Percentiles rank a stretch among this genome's conserved stretches.
phyloP scores from a whole-genome alignment of 805 yeast genomes.

The Cyberlindnera japonica region DNA sequence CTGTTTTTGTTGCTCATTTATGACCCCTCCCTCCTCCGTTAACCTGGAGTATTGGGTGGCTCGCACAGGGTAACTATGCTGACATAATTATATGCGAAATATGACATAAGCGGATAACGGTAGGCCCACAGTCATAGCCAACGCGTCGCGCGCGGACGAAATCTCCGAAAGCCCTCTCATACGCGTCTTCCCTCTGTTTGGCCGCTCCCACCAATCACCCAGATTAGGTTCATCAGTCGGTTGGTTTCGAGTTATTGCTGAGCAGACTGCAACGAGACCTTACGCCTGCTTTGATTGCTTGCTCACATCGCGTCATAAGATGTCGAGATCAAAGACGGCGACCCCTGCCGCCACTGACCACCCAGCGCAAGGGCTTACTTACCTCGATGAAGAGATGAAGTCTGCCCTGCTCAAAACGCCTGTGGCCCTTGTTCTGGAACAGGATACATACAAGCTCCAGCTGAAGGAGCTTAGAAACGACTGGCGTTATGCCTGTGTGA shows the following conservation, averaged over 20 bases:
- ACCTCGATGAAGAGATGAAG: conserved; percentile 33
- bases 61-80: neutral
- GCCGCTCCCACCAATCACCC: neutral
- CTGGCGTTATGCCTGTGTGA: conserved; percentile 36
- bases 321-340: conserved; percentile 21
- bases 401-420: conserved; percentile 39
- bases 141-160: neutral
- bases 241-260: neutral
- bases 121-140: neutral
- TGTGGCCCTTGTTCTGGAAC: conserved; percentile 34
- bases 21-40: no score
- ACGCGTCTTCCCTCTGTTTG: neutral
- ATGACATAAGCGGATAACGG: neutral
- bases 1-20: no score
- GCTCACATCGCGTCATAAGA: conserved; percentile 2
- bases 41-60: no score
- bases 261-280: neutral
- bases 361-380: conserved; percentile 26
- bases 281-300: neutral
- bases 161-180: neutral
- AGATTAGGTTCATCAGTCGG: neutral
- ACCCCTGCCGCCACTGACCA: conserved; percentile 24
- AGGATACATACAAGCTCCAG: conserved; percentile 30
- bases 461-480: conserved; percentile 34
- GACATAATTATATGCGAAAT: neutral